Evolutionary conservation across 2,329 filamentous ascomycete genomes (phyloP).

Genomic region (Aspergillus glaucus): DNA sequence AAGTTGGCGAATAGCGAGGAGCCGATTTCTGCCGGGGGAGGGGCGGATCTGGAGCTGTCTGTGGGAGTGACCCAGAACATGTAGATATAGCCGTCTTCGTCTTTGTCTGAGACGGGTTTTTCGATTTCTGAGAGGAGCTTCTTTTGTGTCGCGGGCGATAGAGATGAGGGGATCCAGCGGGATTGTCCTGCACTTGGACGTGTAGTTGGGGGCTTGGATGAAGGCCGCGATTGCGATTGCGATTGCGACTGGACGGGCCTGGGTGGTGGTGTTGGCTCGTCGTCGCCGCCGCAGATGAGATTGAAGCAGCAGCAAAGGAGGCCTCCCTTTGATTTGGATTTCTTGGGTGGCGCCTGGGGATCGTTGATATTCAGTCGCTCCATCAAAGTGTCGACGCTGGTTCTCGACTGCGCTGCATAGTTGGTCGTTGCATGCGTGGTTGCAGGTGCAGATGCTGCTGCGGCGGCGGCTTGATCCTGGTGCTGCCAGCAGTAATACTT

Average conservation of each 20-base stretch:
- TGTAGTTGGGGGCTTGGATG: not conserved
- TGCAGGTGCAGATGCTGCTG: conserved; percentile 5
- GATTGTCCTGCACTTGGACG: conserved; percentile 28
- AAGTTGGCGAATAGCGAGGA: conserved; percentile 51
- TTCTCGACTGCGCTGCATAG: conserved; percentile 37
- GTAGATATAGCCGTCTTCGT: conserved; percentile 91
- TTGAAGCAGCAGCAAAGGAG: conserved; percentile 30
- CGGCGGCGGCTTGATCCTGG: conserved; percentile 65
- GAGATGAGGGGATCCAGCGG: conserved; percentile 61
- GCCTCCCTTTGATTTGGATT: conserved; percentile 7
- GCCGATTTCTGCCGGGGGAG: conserved; percentile 54
- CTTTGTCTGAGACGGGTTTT: conserved; percentile 65
- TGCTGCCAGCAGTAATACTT: conserved; percentile 87
- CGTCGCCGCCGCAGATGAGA: conserved; percentile 24
- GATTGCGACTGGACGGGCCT: conserved; percentile 3
- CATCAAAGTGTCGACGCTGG: conserved; percentile 80
- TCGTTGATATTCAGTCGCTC: conserved; percentile 64
- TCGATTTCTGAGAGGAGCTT: conserved; percentile 68
- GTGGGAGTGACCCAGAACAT: conserved; percentile 92
- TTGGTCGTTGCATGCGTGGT: conserved; percentile 31
- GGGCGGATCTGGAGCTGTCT: conserved; percentile 42
- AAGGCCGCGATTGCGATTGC: conserved; percentile 1
- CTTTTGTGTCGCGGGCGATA: conserved; percentile 63
- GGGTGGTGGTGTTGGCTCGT: conserved; percentile 12
- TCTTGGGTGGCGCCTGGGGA: conserved; percentile 7